Conservation (phyloP, 108 stramenopile genomes). For the Aurantiochytrium sp. region DNA sequence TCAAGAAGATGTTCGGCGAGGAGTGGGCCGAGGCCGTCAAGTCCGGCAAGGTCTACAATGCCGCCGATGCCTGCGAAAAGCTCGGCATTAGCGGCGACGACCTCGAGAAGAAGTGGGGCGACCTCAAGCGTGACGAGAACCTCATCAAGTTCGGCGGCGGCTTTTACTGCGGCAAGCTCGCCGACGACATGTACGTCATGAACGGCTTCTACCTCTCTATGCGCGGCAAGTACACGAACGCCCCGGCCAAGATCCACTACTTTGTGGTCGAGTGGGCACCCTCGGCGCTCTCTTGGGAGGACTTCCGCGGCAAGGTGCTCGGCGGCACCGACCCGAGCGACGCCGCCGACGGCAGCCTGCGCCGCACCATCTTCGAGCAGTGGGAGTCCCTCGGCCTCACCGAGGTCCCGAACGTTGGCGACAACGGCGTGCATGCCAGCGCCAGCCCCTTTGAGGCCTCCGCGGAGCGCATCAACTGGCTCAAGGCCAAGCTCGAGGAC, state of each 20-base stretch:
- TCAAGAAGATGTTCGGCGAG: constrained; percentile 77
- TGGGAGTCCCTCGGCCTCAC: constrained; percentile 65
- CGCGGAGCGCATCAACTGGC: constrained; percentile 71
- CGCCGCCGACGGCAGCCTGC: constrained; percentile 69
- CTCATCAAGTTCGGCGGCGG: constrained; percentile 89
- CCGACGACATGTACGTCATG: constrained; percentile 69
- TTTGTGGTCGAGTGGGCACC: constrained; percentile 81
- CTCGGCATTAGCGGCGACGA: constrained; percentile 67
- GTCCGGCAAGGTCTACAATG: constrained; percentile 73
- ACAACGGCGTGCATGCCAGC: constrained; percentile 86
- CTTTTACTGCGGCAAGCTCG: constrained; percentile 76
- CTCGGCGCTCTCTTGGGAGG: constrained; percentile 66
- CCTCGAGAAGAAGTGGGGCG: constrained; percentile 69
- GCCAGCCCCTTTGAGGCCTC: constrained; percentile 86
- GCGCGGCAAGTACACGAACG: constrained; percentile 76
- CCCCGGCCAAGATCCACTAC: constrained; percentile 70
- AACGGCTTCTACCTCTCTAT: constrained; percentile 90
- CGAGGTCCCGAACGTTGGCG: constrained; percentile 70
- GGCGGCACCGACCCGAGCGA: constrained; percentile 79
- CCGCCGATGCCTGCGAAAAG: constrained; percentile 78
- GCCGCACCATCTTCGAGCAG: constrained; percentile 66
- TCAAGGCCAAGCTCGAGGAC: constrained; percentile 54
- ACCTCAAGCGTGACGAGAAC: constrained; percentile 47
- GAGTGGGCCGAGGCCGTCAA: constrained; percentile 70
- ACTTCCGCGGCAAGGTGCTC: constrained; percentile 72